Conservation (phyloP, 257 asterid genomes). For the Handroanthus guayacan region DNA sequence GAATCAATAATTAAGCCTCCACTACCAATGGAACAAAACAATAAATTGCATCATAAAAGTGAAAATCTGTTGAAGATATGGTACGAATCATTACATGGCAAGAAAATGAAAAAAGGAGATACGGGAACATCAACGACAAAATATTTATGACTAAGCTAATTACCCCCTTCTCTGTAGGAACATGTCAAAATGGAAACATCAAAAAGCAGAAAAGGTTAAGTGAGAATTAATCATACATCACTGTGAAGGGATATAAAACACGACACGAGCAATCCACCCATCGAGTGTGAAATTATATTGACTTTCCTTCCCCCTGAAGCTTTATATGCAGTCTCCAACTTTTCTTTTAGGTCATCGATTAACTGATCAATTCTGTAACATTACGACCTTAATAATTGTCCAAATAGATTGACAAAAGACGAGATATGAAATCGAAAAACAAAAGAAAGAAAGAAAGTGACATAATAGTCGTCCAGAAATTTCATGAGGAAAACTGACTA, state of each 20-base stretch:
- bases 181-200: too few relatives aligned
- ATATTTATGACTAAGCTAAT: background rate
- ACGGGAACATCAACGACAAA: background rate
- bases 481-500: conserved; percentile 38
- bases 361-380: conserved; percentile 68
- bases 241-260: conserved; percentile 69
- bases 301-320: conserved; percentile 96
- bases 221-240: conserved; percentile 58
- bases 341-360: conserved; percentile 73
- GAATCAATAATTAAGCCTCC: conserved; percentile 35
- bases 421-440: too few relatives aligned
- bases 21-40: background rate
- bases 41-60: background rate
- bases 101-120: background rate
- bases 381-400: background rate
- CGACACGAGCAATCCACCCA: conserved; percentile 85
- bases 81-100: background rate
- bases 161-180: background rate
- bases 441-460: too few relatives aligned
- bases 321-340: conserved; percentile 73
- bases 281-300: conserved; percentile 83
- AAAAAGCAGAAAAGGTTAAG: too few relatives aligned
- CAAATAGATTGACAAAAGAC: too few relatives aligned
- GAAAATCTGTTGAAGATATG: conserved; percentile 17
- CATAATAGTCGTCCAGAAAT: conserved; percentile 26